Evolutionary conservation across 768 basidiomycete species (phyloP), one percentile per base, ranked within the genome.

Genomic region (Grammothele lineata): DNA sequence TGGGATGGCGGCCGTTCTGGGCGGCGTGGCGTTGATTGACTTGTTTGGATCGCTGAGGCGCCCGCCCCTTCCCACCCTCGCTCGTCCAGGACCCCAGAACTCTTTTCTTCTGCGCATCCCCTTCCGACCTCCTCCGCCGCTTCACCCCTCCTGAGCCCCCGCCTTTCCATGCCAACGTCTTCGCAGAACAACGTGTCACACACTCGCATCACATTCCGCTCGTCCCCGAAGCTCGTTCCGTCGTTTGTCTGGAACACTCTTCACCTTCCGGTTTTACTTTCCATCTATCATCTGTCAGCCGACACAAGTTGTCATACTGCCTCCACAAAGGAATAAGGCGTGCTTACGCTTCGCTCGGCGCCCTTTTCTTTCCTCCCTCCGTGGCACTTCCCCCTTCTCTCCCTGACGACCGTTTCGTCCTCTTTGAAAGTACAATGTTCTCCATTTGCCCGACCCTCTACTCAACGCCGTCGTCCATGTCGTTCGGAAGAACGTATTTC

Each of bases 1-100:
- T 36, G 46, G 46, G 42, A 39, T 35, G 47, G 46, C 40, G 45
- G 46, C 40, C 52, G 51, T 45, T 50, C 51, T 56, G 37, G 51
- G 53, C 58, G 54, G 51, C 57, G 57, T 58, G 60, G 60, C 60
- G 55, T 60, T 62, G 58, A 63, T 56, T 60, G 48, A 55, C 62
- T 52, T 44, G 52, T 62, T 53, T 43, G 53, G 61, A 35, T 37
- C 19, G 19, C 19, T 25, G 43, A 53, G 49, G 46, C 50, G 50
- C 60, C 60, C 46, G 53, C 57, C 57, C 55, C 59, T 53, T 54
- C 54, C 55, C 57, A 56, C n/a, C n/a, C n/a, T n/a, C n/a, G n/a
- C 57, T 56, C 55, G 54, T 54, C 57, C 61, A 48, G 53, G 57
- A 57, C 53, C 53, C 53, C 57, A 47, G 48, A 50, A 55, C 51